Evolutionary conservation across 2,329 filamentous ascomycete genomes (phyloP).

Genomic region (Trichoderma sp.): DNA sequence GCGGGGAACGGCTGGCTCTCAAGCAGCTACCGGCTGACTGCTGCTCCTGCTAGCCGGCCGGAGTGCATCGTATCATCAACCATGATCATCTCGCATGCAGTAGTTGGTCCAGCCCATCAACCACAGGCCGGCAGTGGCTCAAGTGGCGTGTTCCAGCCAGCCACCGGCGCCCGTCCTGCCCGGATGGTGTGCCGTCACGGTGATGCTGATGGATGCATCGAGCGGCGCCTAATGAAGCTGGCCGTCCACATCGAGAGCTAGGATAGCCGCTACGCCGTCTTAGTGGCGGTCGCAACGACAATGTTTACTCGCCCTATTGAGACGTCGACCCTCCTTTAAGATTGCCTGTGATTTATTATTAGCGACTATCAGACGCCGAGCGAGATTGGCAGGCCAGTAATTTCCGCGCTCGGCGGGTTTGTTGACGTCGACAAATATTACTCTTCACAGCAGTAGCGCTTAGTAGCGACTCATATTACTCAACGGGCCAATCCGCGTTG

Average conservation of each 20-base stretch:
- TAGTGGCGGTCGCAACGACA: background rate
- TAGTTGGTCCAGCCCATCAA: constrained; percentile 13
- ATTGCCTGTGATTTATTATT: constrained; percentile 10
- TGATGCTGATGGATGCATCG: background rate
- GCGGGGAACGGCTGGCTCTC: background rate
- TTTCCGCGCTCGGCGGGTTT: constrained; percentile 14
- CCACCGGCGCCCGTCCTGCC: constrained; percentile 2
- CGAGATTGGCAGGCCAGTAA: constrained; percentile 19
- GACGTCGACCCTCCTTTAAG: constrained; percentile 1
- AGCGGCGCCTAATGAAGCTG: background rate
- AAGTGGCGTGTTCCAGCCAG: constrained; percentile 21
- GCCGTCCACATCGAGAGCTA: background rate
- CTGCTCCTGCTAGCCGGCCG: background rate
- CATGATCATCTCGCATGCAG: constrained; percentile 20
- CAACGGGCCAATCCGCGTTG: constrained; percentile 12
- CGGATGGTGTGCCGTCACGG: background rate
- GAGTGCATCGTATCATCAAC: constrained; percentile 22
- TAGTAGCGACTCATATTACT: constrained; percentile 4
- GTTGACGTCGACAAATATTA: constrained; percentile 22
- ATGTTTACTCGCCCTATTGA: background rate
- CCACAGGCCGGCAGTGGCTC: constrained; percentile 16
- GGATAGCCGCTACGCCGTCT: background rate
- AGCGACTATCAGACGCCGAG: constrained; percentile 3
- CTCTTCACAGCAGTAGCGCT: constrained; percentile 15
- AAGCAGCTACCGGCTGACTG: background rate